phyloP scores from a whole-genome alignment of 345 rosid species.

The Hibiscus trionum region DNA sequence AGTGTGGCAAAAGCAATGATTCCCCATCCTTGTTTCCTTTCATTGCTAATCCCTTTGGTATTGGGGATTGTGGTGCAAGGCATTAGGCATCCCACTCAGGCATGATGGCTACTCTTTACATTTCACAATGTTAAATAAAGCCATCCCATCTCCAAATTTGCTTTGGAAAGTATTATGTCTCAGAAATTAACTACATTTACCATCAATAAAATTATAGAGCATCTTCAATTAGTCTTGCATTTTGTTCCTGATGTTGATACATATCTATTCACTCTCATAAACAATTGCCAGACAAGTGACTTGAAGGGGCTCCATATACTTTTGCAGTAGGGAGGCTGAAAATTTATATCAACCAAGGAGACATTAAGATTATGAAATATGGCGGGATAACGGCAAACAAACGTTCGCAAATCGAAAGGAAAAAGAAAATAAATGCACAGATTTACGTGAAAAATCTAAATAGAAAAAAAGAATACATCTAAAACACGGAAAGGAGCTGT shows the following conservation, averaged over 20 bases:
- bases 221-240: not conserved
- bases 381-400: no score
- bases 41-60: not conserved
- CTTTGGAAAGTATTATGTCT: not conserved
- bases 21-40: not conserved
- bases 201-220: not conserved
- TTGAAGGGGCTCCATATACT: no score
- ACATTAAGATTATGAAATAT: no score
- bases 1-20: slow-evolving; percentile 7
- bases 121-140: not conserved
- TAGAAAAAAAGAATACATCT: no score
- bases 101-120: not conserved
- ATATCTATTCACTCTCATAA: not conserved
- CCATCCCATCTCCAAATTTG: not conserved
- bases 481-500: not conserved
- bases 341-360: no score
- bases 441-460: no score
- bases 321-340: no score
- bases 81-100: not conserved
- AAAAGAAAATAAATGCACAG: no score
- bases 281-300: not conserved
- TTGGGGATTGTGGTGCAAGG: not conserved
- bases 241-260: not conserved
- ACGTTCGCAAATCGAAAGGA: no score
- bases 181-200: not conserved